Percentiles rank a stretch among this genome's conserved stretches.
Evolutionary conservation across 495 filamentous ascomycete genomes (phyloP).

Genomic region (Aspergillus saccharolyticus): DNA sequence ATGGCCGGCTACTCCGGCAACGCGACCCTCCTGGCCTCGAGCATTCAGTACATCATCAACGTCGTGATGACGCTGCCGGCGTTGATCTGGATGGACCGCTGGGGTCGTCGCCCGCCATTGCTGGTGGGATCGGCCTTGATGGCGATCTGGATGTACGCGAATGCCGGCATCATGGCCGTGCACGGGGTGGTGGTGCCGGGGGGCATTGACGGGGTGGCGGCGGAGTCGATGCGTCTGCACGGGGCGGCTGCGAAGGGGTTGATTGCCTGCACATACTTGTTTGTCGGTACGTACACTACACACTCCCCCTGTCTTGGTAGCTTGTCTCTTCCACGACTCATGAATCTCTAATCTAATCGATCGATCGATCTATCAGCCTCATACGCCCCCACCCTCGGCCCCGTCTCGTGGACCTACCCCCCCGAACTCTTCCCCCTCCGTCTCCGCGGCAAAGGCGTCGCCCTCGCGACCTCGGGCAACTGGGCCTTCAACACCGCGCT

Average conservation of each 20-base stretch:
- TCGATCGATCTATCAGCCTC: background rate
- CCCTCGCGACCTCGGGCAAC: conserved; percentile 63
- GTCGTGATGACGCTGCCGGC: conserved; percentile 50
- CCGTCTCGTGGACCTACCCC: conserved; percentile 61
- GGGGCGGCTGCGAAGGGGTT: conserved; percentile 47
- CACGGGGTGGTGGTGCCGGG: conserved; percentile 47
- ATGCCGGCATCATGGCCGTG: conserved; percentile 58
- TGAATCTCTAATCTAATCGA: background rate
- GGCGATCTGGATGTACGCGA: conserved; percentile 63
- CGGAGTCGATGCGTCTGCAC: conserved; percentile 33
- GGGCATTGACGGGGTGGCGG: conserved; percentile 32
- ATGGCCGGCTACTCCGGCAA: conserved; percentile 36
- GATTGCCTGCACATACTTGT: conserved; percentile 63
- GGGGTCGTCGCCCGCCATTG: conserved; percentile 59
- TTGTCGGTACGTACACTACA: conserved; percentile 46
- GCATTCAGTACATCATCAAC: conserved; percentile 66
- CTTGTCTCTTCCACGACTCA: background rate
- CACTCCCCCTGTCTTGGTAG: background rate
- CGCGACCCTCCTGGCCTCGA: conserved; percentile 51
- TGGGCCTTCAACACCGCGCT: conserved; percentile 77
- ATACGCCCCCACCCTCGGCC: conserved; percentile 52
- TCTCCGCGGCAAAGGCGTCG: conserved; percentile 59
- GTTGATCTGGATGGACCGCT: conserved; percentile 54
- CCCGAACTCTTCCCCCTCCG: conserved; percentile 62
- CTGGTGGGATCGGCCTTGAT: conserved; percentile 63